Conservation (phyloP, 257 asterid genomes). For the Solanum verrucosum region DNA sequence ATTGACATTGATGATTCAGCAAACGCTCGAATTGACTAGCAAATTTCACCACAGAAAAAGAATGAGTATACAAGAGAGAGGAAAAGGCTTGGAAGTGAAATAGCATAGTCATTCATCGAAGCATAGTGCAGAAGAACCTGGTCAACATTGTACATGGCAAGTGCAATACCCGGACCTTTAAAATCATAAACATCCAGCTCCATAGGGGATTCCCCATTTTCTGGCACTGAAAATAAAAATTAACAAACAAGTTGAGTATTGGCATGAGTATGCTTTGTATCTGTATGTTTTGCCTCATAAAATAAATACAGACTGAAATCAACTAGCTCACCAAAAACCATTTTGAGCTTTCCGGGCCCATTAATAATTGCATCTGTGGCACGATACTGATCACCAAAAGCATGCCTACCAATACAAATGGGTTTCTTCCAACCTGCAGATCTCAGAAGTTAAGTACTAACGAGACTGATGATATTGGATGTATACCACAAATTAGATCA, state of each 20-base stretch:
- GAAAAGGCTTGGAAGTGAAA: conserved; percentile 1
- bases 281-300: background rate
- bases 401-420: conserved; percentile 92
- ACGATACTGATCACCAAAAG: conserved; percentile 91
- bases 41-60: conserved; percentile 5
- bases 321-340: conserved; percentile 67
- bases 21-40: conserved; percentile 79
- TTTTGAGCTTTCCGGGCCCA: conserved; percentile 87
- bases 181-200: conserved; percentile 64
- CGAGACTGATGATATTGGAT: conserved; percentile 2
- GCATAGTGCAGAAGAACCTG: conserved; percentile 34
- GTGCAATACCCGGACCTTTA: conserved; percentile 87
- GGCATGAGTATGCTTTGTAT: background rate
- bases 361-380: conserved; percentile 66
- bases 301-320: background rate
- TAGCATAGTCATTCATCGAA: background rate
- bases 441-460: background rate
- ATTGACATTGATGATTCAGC: conserved; percentile 93
- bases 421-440: conserved; percentile 88
- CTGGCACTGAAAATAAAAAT: conserved; percentile 43
- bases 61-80: background rate
- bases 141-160: conserved; percentile 85
- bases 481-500: conserved; percentile 7
- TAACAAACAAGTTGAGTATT: background rate
- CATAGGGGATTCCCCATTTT: conserved; percentile 47